phyloP scores from a whole-genome alignment of 75 land plant genomes.

The Adiantum capillusveneris region DNA sequence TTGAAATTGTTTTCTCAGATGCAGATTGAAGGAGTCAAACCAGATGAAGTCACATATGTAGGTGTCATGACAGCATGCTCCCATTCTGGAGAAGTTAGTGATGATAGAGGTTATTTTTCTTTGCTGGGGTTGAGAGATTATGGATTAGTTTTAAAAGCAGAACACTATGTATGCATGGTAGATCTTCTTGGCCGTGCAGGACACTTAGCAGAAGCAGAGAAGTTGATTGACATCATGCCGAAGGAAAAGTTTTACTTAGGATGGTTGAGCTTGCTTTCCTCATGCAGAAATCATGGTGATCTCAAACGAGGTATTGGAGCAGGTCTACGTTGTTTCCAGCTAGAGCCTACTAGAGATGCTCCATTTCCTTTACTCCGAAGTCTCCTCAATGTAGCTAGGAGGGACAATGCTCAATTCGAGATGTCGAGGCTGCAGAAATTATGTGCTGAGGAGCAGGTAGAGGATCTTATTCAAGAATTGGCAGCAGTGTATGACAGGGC shows the following conservation, averaged over 20 bases:
- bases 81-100: conserved; percentile 15
- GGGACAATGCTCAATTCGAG: no score
- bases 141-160: conserved; percentile 2
- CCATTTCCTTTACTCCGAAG: not conserved
- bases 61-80: conserved; percentile 16
- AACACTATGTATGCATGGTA: conserved; percentile 24
- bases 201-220: conserved; percentile 35
- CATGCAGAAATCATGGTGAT: conserved; percentile 8
- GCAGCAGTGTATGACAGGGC: no score
- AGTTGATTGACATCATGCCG: conserved; percentile 3
- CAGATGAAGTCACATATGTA: conserved; percentile 11
- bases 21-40: conserved; percentile 9
- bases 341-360: conserved; percentile 4
- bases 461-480: no score
- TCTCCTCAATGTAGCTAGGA: not conserved
- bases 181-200: conserved; percentile 49
- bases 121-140: conserved; percentile 1
- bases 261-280: conserved; percentile 1
- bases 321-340: not conserved
- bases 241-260: not conserved
- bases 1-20: conserved; percentile 15
- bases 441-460: no score
- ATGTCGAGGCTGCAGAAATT: no score
- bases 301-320: not conserved
- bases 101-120: conserved; percentile 5